These are phyloP conservation scores for Gleditsia sinensis DNA, from an alignment of 306 rosid genomes.

Conservation along the genomic window DNA sequence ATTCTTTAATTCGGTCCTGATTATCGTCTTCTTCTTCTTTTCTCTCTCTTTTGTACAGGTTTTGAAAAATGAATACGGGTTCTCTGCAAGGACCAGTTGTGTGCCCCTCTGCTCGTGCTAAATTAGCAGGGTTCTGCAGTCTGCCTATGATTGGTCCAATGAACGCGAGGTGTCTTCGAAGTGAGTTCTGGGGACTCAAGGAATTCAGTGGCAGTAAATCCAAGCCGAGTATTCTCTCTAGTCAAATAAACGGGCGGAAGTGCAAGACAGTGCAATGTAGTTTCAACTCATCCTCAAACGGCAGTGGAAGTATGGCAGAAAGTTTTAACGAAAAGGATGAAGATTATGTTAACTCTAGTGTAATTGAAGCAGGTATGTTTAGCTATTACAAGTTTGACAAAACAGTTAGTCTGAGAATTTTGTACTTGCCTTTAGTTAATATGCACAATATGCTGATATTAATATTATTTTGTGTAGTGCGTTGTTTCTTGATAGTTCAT, in stretches of 20 bases:
- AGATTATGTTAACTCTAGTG: slow-evolving; percentile 73
- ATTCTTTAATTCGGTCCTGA: background rate
- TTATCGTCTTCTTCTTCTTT: background rate
- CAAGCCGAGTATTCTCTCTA: slow-evolving; percentile 36
- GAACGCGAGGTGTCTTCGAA: slow-evolving; percentile 47
- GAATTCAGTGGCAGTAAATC: slow-evolving; percentile 41
- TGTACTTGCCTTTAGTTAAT: background rate
- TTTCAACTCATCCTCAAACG: slow-evolving; percentile 69
- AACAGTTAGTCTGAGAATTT: background rate
- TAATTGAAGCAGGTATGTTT: slow-evolving; percentile 74
- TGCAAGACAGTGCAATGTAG: slow-evolving; percentile 56
- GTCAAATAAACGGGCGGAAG: slow-evolving; percentile 39
- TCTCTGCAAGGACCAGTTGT: slow-evolving; percentile 72
- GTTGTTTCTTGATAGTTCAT: background rate
- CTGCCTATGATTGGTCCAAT: slow-evolving; percentile 52
- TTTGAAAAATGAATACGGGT: slow-evolving; percentile 55
- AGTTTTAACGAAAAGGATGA: slow-evolving; percentile 72
- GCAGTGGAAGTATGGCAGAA: slow-evolving; percentile 74
- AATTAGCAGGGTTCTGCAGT: slow-evolving; percentile 55
- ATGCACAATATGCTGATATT: background rate
- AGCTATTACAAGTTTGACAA: background rate
- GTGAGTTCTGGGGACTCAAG: slow-evolving; percentile 60
- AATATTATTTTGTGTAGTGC: background rate
- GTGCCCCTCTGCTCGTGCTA: slow-evolving; percentile 55
- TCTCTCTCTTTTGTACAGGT: slow-evolving; percentile 12